Evolutionary conservation across 2,329 filamentous ascomycete genomes (phyloP).

Genomic region (Mariannaea sp.): DNA sequence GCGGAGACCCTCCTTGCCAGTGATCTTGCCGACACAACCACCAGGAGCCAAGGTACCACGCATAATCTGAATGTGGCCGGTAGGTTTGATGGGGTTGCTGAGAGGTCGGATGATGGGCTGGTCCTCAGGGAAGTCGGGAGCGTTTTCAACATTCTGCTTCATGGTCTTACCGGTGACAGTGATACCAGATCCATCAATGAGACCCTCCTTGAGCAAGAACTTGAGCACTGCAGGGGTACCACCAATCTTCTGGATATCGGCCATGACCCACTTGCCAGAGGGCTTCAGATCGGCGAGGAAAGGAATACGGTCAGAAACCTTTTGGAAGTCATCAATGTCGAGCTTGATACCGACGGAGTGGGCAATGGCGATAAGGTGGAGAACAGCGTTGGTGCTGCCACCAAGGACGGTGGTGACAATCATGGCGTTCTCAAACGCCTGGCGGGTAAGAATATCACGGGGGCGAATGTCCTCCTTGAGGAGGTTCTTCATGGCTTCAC

Average conservation of each 20-base stretch:
- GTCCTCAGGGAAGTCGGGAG: conserved; percentile 72
- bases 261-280: conserved; percentile 86
- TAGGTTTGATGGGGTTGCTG: conserved; percentile 82
- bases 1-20: conserved; percentile 85
- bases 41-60: conserved; percentile 83
- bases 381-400: conserved; percentile 83
- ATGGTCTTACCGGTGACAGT: conserved; percentile 91
- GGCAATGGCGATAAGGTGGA: conserved; percentile 83
- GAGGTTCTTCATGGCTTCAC: conserved; percentile 74
- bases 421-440: conserved; percentile 87
- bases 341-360: conserved; percentile 81
- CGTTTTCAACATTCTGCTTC: conserved; percentile 80
- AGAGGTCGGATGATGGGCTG: conserved; percentile 84
- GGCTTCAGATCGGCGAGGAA: conserved; percentile 85
- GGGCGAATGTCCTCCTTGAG: conserved; percentile 78
- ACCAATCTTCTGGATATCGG: conserved; percentile 81
- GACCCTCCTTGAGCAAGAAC: conserved; percentile 79
- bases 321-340: conserved; percentile 85
- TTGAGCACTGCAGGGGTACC: conserved; percentile 88
- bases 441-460: conserved; percentile 76
- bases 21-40: conserved; percentile 91
- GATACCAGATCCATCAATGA: conserved; percentile 78
- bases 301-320: conserved; percentile 76
- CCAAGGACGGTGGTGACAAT: conserved; percentile 80
- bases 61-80: conserved; percentile 88